Percentiles rank a stretch among this genome's conserved stretches.
These are phyloP conservation scores for Phytophthora pistaciae DNA, from an alignment of 352 stramenopile species.

Conservation along the genomic window DNA sequence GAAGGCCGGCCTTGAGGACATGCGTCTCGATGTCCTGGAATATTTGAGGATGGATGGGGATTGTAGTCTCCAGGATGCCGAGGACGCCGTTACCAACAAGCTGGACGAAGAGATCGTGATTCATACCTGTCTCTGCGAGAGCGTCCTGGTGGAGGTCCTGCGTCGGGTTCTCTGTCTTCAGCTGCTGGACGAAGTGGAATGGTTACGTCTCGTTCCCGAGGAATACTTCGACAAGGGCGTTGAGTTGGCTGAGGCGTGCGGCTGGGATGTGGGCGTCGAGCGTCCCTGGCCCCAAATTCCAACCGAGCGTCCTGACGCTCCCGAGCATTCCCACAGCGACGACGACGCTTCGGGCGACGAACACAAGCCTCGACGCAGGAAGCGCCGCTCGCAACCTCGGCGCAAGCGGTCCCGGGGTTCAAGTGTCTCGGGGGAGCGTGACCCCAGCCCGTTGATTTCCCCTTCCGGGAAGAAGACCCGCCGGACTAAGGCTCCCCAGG, in stretches of 20 bases:
- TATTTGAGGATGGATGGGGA: not conserved
- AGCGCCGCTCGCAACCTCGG: not conserved
- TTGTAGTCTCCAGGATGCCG: not conserved
- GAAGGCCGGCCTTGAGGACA: not conserved
- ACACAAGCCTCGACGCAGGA: not conserved
- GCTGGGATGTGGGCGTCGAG: not conserved
- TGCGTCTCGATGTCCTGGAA: slow-evolving; percentile 1
- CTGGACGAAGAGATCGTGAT: not conserved
- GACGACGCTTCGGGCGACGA: no score
- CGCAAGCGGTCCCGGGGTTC: not conserved
- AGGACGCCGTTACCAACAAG: not conserved
- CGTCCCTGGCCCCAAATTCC: not conserved
- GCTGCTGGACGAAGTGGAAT: not conserved
- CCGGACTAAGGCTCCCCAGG: not conserved
- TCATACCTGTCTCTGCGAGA: not conserved
- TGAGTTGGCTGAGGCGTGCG: not conserved
- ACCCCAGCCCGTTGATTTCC: not conserved
- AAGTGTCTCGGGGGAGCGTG: not conserved
- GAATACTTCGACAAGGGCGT: not conserved
- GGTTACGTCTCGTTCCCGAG: not conserved
- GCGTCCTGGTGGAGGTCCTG: not conserved
- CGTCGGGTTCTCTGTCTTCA: not conserved
- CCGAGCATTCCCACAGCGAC: no score
- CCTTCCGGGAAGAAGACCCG: not conserved
- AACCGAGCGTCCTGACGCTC: not conserved